Evolutionary conservation across 345 rosid species (phyloP).

Genomic region (Rubroshorea leprosula): DNA sequence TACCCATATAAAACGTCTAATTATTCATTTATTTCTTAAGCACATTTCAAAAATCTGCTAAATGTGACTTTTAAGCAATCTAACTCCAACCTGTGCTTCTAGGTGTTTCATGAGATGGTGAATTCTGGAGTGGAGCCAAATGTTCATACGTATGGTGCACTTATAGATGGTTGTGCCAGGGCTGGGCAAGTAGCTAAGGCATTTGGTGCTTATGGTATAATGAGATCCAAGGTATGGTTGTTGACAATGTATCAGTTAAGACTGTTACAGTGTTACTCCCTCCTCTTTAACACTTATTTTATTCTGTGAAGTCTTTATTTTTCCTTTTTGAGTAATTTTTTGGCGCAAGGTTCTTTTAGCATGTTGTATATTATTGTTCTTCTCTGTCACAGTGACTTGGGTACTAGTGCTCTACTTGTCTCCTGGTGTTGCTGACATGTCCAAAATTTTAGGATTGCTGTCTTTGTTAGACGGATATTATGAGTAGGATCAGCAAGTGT

Average conservation of each 20-base stretch:
- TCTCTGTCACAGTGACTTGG: neutral
- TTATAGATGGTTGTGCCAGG: constrained; percentile 95
- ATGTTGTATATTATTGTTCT: neutral
- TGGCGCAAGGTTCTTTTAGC: neutral
- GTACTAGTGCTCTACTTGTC: neutral
- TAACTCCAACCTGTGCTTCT: constrained; percentile 12
- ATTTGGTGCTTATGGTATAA: constrained; percentile 95
- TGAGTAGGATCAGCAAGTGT: neutral
- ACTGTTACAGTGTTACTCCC: neutral
- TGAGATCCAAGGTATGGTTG: constrained; percentile 88
- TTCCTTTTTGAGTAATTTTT: neutral
- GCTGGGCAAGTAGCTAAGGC: constrained; percentile 97
- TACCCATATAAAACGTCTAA: too few species aligned
- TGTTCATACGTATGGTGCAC: constrained; percentile 87
- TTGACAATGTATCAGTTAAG: neutral
- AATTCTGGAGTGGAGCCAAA: constrained; percentile 91
- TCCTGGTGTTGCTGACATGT: neutral
- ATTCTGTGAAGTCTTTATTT: neutral
- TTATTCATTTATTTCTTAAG: neutral
- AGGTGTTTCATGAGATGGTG: constrained; percentile 95
- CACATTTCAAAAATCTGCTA: neutral
- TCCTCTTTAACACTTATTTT: neutral
- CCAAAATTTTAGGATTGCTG: neutral
- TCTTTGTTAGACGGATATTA: neutral
- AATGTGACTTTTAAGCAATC: neutral